phyloP scores from a whole-genome alignment of 805 yeast species.

The Wickerhamomyces silvicola region DNA sequence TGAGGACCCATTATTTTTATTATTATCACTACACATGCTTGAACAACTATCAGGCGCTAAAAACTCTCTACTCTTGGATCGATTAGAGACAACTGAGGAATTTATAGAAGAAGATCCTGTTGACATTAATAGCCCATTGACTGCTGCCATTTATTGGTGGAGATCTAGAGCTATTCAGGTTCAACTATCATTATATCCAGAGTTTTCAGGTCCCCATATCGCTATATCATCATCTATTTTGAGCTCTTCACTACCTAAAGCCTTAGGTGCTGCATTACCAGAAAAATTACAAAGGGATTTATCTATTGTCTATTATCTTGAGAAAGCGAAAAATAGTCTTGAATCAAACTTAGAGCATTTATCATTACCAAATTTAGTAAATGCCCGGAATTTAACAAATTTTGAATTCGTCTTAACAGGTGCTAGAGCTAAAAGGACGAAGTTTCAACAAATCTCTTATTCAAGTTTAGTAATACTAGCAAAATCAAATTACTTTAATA shows the following conservation, averaged over 20 bases:
- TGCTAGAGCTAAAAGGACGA: constrained; percentile 81
- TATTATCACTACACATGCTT: constrained; percentile 37
- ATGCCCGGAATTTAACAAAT: constrained; percentile 52
- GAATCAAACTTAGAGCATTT: constrained; percentile 61
- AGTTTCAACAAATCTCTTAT: constrained; percentile 65
- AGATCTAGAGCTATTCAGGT: constrained; percentile 60
- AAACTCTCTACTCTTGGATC: constrained; percentile 24
- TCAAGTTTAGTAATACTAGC: constrained; percentile 78
- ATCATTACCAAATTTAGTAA: constrained; percentile 45
- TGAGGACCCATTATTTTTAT: constrained; percentile 41
- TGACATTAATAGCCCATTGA: constrained; percentile 8
- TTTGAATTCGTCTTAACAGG: constrained; percentile 73
- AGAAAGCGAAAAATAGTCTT: constrained; percentile 56
- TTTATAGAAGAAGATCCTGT: constrained; percentile 14
- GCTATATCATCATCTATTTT: constrained; percentile 29
- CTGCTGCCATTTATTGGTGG: constrained; percentile 67
- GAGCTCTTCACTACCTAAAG: constrained; percentile 16
- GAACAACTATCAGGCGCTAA: constrained; percentile 30
- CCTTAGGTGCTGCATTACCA: constrained; percentile 19
- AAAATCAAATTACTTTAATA: constrained; percentile 29
- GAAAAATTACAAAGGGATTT: constrained; percentile 30
- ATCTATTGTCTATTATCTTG: constrained; percentile 50
- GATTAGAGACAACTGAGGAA: constrained; percentile 23
- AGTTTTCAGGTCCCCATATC: constrained; percentile 44
- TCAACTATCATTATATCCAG: constrained; percentile 58